These are phyloP conservation scores for Pterula multifida DNA, from an alignment of 1,284 basidiomycete species.

Conservation along the genomic window DNA sequence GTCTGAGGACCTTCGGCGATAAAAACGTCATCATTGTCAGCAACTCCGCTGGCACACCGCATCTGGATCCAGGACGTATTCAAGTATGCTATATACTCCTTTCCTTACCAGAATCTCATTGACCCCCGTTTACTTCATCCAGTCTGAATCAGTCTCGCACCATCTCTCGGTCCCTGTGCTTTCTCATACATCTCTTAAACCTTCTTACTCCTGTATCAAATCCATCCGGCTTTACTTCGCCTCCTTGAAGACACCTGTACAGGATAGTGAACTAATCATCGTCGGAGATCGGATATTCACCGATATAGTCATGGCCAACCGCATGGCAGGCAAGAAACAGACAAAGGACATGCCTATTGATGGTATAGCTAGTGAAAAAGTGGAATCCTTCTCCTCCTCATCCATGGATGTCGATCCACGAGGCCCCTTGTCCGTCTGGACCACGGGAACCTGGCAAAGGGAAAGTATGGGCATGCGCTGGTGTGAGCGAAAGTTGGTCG, in stretches of 20 bases:
- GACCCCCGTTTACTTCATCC: constrained; percentile 5
- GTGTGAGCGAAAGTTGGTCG: constrained; percentile 39
- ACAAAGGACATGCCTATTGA: constrained; percentile 14
- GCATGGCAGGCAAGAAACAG: constrained; percentile 29
- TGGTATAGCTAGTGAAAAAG: constrained; percentile 15
- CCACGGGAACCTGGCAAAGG: constrained; percentile 52
- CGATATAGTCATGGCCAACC: constrained; percentile 79
- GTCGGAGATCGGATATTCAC: constrained; percentile 90
- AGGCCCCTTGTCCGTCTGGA: constrained; percentile 57
- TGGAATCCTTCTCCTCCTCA: constrained; percentile 6
- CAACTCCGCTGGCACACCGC: constrained; percentile 87
- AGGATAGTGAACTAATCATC: constrained; percentile 56
- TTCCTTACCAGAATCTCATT: constrained; percentile 1
- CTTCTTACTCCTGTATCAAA: constrained; percentile 60
- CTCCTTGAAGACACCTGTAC: constrained; percentile 37
- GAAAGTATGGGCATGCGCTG: constrained; percentile 50
- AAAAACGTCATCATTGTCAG: constrained; percentile 83
- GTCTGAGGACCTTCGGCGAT: constrained; percentile 63
- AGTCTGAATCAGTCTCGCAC: constrained; percentile 81
- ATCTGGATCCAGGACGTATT: constrained; percentile 65
- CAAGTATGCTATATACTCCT: constrained; percentile 40
- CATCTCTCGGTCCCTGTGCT: constrained; percentile 77
- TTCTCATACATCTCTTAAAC: constrained; percentile 67
- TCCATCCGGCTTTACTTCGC: constrained; percentile 57
- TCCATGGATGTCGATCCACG: constrained; percentile 2